Evolutionary conservation across 768 basidiomycete species (phyloP), one percentile per base, ranked within the genome.

Genomic region (Termitomyces bulborhizus): DNA sequence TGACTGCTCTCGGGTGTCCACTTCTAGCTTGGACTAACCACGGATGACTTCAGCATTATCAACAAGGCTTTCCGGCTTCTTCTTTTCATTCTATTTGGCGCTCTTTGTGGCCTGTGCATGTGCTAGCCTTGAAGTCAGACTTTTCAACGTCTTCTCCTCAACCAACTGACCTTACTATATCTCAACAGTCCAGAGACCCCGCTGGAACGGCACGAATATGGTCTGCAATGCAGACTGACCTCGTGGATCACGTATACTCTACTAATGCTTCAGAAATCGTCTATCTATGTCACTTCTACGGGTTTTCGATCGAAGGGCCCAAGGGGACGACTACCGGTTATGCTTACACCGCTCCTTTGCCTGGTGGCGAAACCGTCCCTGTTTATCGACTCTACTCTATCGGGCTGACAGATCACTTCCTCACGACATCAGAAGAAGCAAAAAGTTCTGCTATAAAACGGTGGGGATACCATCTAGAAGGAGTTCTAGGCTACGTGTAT

Each of bases 211-310:
- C 57, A 24, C 49, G 57, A 34, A 49, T 65, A 58, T 63, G 59
- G 56, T 61, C 62, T 44, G 62, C 62, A 53, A 59, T 65, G 56
- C 57, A 63, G 29, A 53, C 58, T 5, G 60, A 61, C 45, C 57
- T 63, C 9, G 62, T 65, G 11, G 64, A 65, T 49, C 64, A 65
- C 42, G 60, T 62, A 8, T 65, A 65, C 36, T 60, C 64, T 34
- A 61, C 60, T 40, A 65, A 63, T 43, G 52, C 51, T 12, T 57
- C 57, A 11, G 60, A 65, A 49, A 54, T 63, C 16, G 44, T 54
- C n/a, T 57, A 53, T 36, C 55, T 63, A n/a, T 60, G 58, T 24
- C 50, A 60, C n/a, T 63, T 60, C 54, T 63, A 65, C 46, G 64
- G 64, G 3, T 65, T 60, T 41, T 51, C 53, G 6, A 52, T 61